Conservation (phyloP, 2,329 filamentous ascomycete genomes). For the Ophiosphaerella korrae region DNA sequence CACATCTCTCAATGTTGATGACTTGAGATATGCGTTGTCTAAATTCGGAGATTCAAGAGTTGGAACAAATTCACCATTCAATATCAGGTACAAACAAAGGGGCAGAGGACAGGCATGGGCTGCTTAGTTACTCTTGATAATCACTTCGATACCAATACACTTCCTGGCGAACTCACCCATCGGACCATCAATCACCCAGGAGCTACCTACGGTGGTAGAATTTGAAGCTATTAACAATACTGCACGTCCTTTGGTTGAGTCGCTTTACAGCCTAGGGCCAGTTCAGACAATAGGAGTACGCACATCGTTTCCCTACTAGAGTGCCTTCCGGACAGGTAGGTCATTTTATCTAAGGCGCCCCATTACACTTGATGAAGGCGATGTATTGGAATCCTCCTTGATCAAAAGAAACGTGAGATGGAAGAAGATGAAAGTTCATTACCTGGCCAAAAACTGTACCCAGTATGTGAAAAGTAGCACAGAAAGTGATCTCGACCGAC, state of each 20-base stretch:
- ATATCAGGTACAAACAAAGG: constrained; percentile 33
- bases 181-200: constrained; percentile 25
- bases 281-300: too few relatives aligned
- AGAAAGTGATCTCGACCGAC: constrained; percentile 8
- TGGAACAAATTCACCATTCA: constrained; percentile 41
- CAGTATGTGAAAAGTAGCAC: constrained; percentile 7
- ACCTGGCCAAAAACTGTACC: constrained; percentile 11
- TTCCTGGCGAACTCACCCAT: constrained; percentile 40
- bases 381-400: not conserved
- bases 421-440: constrained; percentile 19
- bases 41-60: constrained; percentile 39
- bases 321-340: constrained; percentile 26
- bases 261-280: too few relatives aligned
- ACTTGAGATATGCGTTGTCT: constrained; percentile 30
- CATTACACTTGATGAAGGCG: constrained; percentile 3
- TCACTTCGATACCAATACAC: constrained; percentile 31
- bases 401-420: constrained; percentile 5
- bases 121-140: constrained; percentile 34
- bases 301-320: constrained; percentile 29
- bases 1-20: constrained; percentile 30
- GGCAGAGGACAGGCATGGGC: constrained; percentile 30
- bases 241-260: too few relatives aligned
- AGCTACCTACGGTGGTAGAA: constrained; percentile 13
- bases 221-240: constrained; percentile 14
- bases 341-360: constrained; percentile 19